These are phyloP conservation scores for Aspergillus panamensis DNA, from an alignment of 495 filamentous ascomycete genomes.

Conservation along the genomic window DNA sequence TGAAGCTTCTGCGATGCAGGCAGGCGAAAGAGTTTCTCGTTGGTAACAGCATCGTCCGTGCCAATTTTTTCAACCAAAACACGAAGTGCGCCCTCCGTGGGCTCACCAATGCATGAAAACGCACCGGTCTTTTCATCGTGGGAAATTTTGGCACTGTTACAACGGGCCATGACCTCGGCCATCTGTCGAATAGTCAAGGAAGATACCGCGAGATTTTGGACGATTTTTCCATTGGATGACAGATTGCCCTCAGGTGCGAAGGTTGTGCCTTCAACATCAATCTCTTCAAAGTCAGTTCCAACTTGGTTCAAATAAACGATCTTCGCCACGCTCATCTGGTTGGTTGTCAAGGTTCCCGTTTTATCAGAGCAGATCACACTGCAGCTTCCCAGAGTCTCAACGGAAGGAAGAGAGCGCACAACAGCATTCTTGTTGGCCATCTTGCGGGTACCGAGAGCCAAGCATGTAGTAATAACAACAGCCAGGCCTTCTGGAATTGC, in stretches of 20 bases:
- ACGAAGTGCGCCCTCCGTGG: constrained; percentile 91
- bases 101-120: constrained; percentile 87
- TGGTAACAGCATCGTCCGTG: constrained; percentile 55
- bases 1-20: constrained; percentile 62
- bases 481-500: constrained; percentile 97
- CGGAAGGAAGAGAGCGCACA: constrained; percentile 90
- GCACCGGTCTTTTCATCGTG: constrained; percentile 69
- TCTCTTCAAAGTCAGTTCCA: constrained; percentile 75
- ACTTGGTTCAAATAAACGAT: constrained; percentile 74
- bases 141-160: constrained; percentile 83
- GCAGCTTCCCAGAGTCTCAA: constrained; percentile 97
- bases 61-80: constrained; percentile 95
- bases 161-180: constrained; percentile 81
- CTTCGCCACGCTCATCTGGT: constrained; percentile 98
- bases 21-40: constrained; percentile 47
- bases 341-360: constrained; percentile 96
- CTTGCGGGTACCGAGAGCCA: constrained; percentile 91
- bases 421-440: constrained; percentile 99
- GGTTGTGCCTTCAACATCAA: constrained; percentile 89
- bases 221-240: constrained; percentile 58
- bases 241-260: constrained; percentile 83
- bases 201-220: constrained; percentile 66
- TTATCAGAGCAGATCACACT: constrained; percentile 99
- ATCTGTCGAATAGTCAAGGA: constrained; percentile 79
- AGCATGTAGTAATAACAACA: constrained; percentile 95